Evolutionary conservation across 148 eudicot species (phyloP), one percentile per base, ranked within the genome.

Genomic region (Tetragonia tetragonoides): DNA sequence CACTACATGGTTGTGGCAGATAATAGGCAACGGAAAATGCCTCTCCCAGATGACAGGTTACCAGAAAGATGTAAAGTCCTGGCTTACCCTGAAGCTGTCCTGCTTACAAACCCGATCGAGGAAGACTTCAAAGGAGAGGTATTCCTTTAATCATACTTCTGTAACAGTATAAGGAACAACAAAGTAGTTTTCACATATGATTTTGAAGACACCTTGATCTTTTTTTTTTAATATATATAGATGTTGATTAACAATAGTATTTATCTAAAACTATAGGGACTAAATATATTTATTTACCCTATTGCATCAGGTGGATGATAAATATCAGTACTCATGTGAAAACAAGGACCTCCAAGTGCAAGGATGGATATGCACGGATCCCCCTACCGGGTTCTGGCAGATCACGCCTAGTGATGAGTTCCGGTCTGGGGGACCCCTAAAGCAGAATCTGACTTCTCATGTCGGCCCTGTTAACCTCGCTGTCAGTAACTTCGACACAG

Each of bases 361-460:
- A 17, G 97, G 97, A 20, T 93, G 95, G 95, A 93, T 90, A 80
- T 86, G 86, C 68, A 84, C 71, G 75, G 86, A 87, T 51, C 85
- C 92, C 16, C 87, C 91, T 0, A 87, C 89, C 5, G 97, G 97
- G n/a, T 89, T 93, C 78, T 88, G 99, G 97, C 94, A 87, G 69
- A 91, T 95, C 54, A 86, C 88, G 2, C 93, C 97, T 16, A 87
- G 90, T 17, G 87, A 91, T 66, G 99, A 95, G 79, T 95, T 92
- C 73, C 87, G 94, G 53, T 81, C 94, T 14, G 91, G 97, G 6
- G 99, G 99, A 5, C 93, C 96, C 15, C 82, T 84, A 46, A 95
- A 95, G 71, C 97, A 95, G 81, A 89, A 89, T 57, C 90, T 95
- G 73, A 86, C 96, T 41, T 95, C 99, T 62, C 97, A 95, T 85